A percentile compares a stretch with the other conserved stretches of the same genome.
phyloP scores from a whole-genome alignment of 2,329 filamentous ascomycete species.

The Pseudogymnoascus sp. region DNA sequence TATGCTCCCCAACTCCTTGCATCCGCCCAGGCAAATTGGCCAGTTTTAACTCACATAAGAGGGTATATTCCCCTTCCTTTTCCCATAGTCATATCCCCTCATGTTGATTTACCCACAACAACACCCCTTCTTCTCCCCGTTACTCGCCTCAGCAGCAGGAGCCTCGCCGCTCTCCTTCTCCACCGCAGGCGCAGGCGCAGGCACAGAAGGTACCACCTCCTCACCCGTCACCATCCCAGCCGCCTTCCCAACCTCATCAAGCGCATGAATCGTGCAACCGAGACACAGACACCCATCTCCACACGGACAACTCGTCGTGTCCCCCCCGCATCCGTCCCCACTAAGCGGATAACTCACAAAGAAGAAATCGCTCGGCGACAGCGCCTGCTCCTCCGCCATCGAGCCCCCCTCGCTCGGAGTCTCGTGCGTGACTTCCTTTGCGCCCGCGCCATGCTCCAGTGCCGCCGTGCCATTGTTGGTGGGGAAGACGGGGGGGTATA shows the following conservation, averaged over 20 bases:
- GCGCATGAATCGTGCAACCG: conserved; percentile 45
- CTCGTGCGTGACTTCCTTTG: neutral
- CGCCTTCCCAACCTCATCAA: neutral
- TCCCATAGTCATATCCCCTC: neutral
- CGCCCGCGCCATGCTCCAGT: conserved; percentile 31
- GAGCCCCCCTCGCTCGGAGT: neutral
- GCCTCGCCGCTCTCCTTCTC: neutral
- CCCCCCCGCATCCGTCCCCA: conserved; percentile 40
- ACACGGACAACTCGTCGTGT: conserved; percentile 45
- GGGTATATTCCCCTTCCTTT: neutral
- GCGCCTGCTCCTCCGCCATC: conserved; percentile 39
- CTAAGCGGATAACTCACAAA: conserved; percentile 48
- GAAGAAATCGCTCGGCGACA: conserved; percentile 44
- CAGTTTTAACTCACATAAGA: neutral
- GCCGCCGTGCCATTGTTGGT: conserved; percentile 36
- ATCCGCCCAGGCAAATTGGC: neutral
- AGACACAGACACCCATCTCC: conserved; percentile 52
- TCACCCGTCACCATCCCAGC: neutral
- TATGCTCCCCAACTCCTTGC: neutral
- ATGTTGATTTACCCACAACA: neutral
- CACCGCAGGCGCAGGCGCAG: neutral
- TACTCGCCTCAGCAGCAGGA: neutral
- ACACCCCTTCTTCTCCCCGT: neutral
- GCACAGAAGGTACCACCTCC: neutral
- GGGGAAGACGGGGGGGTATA: conserved; percentile 25